Conservation (phyloP, 2,329 filamentous ascomycete species). For the Onygenales sp. region DNA sequence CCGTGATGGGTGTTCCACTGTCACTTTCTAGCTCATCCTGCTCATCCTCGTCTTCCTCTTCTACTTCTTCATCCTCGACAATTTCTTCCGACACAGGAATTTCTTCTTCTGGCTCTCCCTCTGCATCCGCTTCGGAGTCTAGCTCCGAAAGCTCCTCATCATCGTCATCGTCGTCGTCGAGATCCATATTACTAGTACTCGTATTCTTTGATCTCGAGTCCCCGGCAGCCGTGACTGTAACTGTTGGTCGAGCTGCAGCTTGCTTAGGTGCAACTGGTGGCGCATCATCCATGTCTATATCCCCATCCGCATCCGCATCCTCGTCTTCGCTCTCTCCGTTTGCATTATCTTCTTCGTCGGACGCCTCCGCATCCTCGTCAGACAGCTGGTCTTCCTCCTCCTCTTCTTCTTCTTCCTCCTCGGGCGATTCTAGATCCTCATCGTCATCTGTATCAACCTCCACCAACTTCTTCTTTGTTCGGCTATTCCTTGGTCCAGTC, state of each 20-base stretch:
- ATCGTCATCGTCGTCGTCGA: slow-evolving; percentile 42
- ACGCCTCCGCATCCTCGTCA: slow-evolving; percentile 23
- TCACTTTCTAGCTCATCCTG: slow-evolving; percentile 36
- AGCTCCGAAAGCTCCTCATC: slow-evolving; percentile 39
- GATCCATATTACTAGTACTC: slow-evolving; percentile 39
- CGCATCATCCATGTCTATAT: slow-evolving; percentile 38
- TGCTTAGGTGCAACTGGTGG: slow-evolving; percentile 31
- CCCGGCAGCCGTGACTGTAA: slow-evolving; percentile 26
- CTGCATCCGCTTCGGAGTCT: slow-evolving; percentile 38
- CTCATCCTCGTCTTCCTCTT: slow-evolving; percentile 33
- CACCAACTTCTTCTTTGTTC: slow-evolving; percentile 33
- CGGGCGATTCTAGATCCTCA: slow-evolving; percentile 40
- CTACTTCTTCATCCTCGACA: slow-evolving; percentile 26
- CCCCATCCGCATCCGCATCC: slow-evolving; percentile 23
- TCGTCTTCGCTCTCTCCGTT: slow-evolving; percentile 20
- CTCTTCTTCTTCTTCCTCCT: slow-evolving; percentile 30
- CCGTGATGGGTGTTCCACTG: slow-evolving; percentile 35
- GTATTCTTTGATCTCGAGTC: slow-evolving; percentile 33
- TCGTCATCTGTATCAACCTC: slow-evolving; percentile 32
- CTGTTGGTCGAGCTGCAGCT: slow-evolving; percentile 24
- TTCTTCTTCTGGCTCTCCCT: slow-evolving; percentile 42
- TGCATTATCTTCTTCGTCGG: slow-evolving; percentile 16
- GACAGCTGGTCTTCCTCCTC: slow-evolving; percentile 15
- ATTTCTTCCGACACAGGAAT: slow-evolving; percentile 30
- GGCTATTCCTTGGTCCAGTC: slow-evolving; percentile 36